Evolutionary conservation across 1,284 basidiomycete genomes (phyloP), one percentile per base, ranked within the genome.

Genomic region (Phellopilus nigrolimitatus): DNA sequence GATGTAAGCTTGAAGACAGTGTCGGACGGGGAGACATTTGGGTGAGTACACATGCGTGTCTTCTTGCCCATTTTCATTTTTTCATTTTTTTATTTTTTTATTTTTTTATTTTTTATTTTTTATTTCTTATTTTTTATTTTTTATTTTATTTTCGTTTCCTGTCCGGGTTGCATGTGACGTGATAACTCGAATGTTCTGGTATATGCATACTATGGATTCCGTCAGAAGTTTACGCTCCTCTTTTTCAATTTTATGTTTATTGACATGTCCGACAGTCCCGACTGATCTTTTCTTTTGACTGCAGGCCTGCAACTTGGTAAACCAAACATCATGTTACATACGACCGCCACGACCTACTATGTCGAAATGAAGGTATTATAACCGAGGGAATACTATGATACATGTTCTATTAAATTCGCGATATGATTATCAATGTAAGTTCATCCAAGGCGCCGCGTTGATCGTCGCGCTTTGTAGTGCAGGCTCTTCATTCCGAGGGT

Each of bases 1-100:
- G 24, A 21, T 10, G 40, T 42, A n/a, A 42, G 17, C 5, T 47
- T 69, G 41, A 48, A 45, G 43, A 28, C 25, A 19, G 43, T 45
- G 31, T 27, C 43, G 17, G 12, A 2, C 3, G 43, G 43, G 25
- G 12, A 33, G 8, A 45, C 31, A 10, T 45, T 45, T 31, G 43
- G 43, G 43, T 45, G 10, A 45, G 43, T 45, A 22, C 10, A 3
- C 8, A 12, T 3, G 17, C 40, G 24, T 10, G 24, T 22, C 17
- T 42, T n/a, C 24, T 17, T n/a, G 15, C n/a, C 31, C 21, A 38
- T 38, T 5, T 38, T 38, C 15, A n/a, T 38, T n/a, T 9, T 9
- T 38, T 38, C 15, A 17, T 38, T 6, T n/a, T n/a, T n/a, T n/a
- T n/a, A n/a, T n/a, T n/a, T n/a, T n/a, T n/a, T n/a, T n/a, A n/a